These are phyloP conservation scores for Alnus glutinosa DNA, from an alignment of 306 rosid genomes.

Conservation along the genomic window DNA sequence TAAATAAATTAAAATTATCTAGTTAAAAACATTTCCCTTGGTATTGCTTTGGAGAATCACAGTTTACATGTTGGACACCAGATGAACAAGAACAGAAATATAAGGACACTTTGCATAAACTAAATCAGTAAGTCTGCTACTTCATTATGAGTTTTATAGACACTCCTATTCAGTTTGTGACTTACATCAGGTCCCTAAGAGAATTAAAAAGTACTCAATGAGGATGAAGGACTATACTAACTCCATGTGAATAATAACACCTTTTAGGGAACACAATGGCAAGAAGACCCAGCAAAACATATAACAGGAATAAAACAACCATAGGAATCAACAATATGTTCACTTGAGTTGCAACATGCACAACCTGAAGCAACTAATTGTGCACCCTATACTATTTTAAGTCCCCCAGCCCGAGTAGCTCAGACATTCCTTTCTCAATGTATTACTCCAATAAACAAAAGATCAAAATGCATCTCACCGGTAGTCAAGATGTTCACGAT, in stretches of 20 bases:
- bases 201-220: neutral
- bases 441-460: conserved; percentile 6
- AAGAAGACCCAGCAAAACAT: neutral
- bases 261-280: neutral
- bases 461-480: conserved; percentile 59
- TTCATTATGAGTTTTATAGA: neutral
- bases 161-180: neutral
- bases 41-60: neutral
- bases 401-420: conserved; percentile 20
- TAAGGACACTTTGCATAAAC: neutral
- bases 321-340: neutral
- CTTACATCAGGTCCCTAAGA: neutral
- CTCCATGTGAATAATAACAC: neutral
- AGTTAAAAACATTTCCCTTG: neutral
- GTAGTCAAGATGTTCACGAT: conserved; percentile 75
- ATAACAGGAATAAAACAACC: neutral
- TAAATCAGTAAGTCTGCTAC: neutral
- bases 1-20: neutral
- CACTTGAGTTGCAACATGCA: conserved; percentile 5
- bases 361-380: conserved; percentile 15
- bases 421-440: conserved; percentile 8
- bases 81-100: neutral
- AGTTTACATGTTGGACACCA: neutral
- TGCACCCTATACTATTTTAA: neutral
- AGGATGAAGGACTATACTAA: neutral